These are phyloP conservation scores for Agarophyton chilense DNA, from an alignment of 23 red algal genomes.

Conservation along the genomic window DNA sequence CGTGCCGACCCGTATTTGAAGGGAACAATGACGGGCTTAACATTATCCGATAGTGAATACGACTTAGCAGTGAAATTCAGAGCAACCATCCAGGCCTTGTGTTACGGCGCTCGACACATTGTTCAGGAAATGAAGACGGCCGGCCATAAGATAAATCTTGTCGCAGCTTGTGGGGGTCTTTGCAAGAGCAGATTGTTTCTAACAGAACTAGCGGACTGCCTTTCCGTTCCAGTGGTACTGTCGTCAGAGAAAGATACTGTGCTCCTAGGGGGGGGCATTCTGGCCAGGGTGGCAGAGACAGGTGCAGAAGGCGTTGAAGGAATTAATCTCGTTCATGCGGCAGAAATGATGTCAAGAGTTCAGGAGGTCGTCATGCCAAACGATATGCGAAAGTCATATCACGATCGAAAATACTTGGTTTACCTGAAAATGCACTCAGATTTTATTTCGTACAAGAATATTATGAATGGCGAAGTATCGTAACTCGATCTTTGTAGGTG, in stretches of 20 bases:
- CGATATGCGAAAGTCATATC: neutral
- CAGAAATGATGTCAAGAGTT: constrained; percentile 45
- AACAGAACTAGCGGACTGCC: constrained; percentile 53
- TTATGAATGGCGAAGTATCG: constrained; percentile 30
- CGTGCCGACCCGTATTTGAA: constrained; percentile 76
- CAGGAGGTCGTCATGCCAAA: constrained; percentile 43
- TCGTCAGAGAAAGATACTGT: constrained; percentile 61
- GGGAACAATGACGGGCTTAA: constrained; percentile 70
- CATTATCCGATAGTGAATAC: constrained; percentile 26
- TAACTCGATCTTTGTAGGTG: too few species aligned
- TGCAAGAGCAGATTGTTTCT: constrained; percentile 77
- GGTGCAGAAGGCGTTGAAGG: neutral
- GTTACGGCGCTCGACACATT: constrained; percentile 79
- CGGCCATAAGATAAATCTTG: constrained; percentile 55
- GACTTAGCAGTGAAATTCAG: constrained; percentile 70
- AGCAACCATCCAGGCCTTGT: constrained; percentile 73
- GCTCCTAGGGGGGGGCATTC: constrained; percentile 55
- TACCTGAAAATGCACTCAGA: constrained; percentile 69
- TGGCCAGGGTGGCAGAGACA: constrained; percentile 49
- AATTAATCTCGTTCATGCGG: neutral
- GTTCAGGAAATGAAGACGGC: constrained; percentile 70
- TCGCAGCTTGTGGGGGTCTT: constrained; percentile 80
- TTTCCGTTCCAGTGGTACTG: constrained; percentile 44
- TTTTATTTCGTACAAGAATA: constrained; percentile 55
- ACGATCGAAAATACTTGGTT: constrained; percentile 71